Conservation (phyloP, 2,329 filamentous ascomycete species). For the Niveomyces coronatus region DNA sequence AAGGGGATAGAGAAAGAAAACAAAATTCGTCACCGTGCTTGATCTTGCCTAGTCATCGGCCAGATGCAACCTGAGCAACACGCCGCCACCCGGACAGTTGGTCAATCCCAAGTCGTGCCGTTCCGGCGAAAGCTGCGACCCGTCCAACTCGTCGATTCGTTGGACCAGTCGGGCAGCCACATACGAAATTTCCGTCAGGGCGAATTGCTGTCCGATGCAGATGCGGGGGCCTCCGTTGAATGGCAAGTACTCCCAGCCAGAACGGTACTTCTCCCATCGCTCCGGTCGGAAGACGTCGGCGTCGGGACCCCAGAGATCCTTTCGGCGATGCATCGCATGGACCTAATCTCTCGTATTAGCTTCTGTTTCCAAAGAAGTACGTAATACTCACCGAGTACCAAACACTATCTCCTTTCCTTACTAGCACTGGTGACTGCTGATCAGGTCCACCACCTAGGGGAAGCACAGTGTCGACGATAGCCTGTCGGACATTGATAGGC, state of each 20-base stretch:
- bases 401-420: conserved; percentile 19
- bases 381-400: conserved; percentile 14
- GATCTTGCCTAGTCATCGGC: no score
- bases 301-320: conserved; percentile 25
- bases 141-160: no score
- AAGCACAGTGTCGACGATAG: conserved; percentile 21
- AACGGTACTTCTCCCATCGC: conserved; percentile 22
- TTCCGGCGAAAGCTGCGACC: no score
- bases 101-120: no score
- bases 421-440: conserved; percentile 20
- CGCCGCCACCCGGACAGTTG: no score
- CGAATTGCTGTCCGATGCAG: conserved; percentile 19
- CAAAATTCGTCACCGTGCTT: no score
- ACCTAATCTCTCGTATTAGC: no score
- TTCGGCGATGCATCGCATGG: conserved; percentile 22
- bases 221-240: conserved; percentile 27
- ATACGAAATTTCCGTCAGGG: conserved; percentile 4
- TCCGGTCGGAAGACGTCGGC: conserved; percentile 25
- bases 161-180: neutral
- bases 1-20: no score
- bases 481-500: conserved; percentile 23
- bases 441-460: conserved; percentile 26
- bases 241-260: conserved; percentile 24
- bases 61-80: no score
- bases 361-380: no score